Conservation (phyloP, 495 filamentous ascomycete genomes). For the Hypoxylon rickii region DNA sequence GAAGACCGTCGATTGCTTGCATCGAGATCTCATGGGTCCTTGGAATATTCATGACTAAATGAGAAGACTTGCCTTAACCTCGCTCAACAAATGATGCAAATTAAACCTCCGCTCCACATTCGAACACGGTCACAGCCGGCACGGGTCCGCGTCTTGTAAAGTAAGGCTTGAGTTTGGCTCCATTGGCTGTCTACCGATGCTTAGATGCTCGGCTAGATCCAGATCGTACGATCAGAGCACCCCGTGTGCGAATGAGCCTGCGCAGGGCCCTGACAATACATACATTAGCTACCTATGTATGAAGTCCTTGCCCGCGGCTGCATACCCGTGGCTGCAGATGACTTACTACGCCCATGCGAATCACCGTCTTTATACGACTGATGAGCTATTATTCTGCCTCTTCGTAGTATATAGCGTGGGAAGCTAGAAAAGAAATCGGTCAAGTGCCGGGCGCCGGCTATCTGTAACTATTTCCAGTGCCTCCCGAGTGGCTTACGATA, state of each 20-base stretch:
- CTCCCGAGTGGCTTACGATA: background rate
- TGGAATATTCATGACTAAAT: background rate
- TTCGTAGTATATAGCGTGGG: constrained; percentile 1
- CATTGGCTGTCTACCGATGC: constrained; percentile 13
- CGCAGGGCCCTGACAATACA: constrained; percentile 15
- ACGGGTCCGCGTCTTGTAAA: constrained; percentile 19
- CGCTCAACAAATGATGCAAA: constrained; percentile 12
- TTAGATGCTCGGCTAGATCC: constrained; percentile 31
- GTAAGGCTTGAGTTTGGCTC: constrained; percentile 19
- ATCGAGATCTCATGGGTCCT: constrained; percentile 1
- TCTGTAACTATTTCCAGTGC: constrained; percentile 1
- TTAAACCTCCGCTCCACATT: constrained; percentile 11
- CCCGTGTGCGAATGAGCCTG: constrained; percentile 20
- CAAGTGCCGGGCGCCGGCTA: constrained; percentile 16
- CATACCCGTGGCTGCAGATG: constrained; percentile 23
- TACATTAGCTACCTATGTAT: background rate
- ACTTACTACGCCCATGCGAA: constrained; percentile 22
- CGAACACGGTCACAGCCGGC: constrained; percentile 11
- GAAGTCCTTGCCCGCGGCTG: constrained; percentile 4
- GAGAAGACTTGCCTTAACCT: background rate
- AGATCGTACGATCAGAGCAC: constrained; percentile 30
- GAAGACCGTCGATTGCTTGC: background rate
- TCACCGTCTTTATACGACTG: constrained; percentile 6
- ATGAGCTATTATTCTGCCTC: constrained; percentile 5
- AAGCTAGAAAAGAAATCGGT: constrained; percentile 9